Evolutionary conservation across 2,329 filamentous ascomycete genomes (phyloP), one percentile per base, ranked within the genome.

Genomic region (Botrytis sinoallii): DNA sequence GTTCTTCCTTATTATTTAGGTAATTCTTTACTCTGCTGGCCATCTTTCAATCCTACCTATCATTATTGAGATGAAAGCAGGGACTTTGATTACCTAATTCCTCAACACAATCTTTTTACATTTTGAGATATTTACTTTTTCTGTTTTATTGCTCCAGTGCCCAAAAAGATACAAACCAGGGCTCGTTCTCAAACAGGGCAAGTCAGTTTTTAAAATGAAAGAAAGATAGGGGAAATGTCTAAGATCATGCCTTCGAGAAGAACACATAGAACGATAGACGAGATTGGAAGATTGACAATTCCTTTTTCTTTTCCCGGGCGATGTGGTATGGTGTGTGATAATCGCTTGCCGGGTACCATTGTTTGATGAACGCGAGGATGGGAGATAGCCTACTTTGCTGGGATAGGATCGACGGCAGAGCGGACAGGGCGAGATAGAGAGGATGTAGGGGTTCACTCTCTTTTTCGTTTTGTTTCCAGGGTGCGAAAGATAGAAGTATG

Each of bases 211-310:
- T 52, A 40, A 55, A 55, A 22, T 55, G 65, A 40, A 55, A 14
- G 52, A 29, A 52, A 35, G 65, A 48, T 35, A 18, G 25, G 29
- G 22, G 64, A 38, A 16, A 38, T 55, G n/a, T 35, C 42, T 35
- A 48, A 42, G 44, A 48, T 40, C 32, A 55, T 32, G 29, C 42
- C 65, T 68, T 68, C 65, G 46, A 68, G 65, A 68, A 68, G 46
- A n/a, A 16, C n/a, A 12, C 46, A 38, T 68, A 40, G 65, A 55
- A 55, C 65, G 32, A 68, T 68, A n/a, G 8, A 16, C 65, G 65
- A 68, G 46, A 55, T 55, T 55, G 35, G 35, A 20, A 20, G 14
- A 55, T 67, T 22, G 12, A 16, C 52, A 14, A 6, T 67, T 9
- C 22, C 22, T 52, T 67, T 67, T 67, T n/a, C 5, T 55, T 25